Conservation (phyloP, 352 stramenopile species). For the Globisporangium barbulae region DNA sequence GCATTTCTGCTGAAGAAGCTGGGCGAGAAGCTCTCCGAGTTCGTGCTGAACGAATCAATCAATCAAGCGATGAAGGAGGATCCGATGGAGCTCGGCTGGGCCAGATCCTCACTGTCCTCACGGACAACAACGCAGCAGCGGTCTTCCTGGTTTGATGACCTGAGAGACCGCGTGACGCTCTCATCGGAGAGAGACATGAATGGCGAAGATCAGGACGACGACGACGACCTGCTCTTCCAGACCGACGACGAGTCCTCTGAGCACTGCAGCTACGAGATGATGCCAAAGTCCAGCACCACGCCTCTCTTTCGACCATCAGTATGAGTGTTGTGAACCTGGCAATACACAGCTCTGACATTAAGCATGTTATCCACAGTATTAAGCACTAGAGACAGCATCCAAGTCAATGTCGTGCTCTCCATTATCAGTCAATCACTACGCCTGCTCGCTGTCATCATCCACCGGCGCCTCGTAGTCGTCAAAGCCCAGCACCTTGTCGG, state of each 20-base stretch:
- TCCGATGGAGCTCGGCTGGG: slow-evolving; percentile 27
- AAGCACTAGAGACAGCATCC: background rate
- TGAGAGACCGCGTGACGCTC: slow-evolving; percentile 3
- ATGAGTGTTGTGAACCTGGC: background rate
- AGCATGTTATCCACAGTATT: background rate
- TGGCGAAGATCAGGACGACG: slow-evolving; percentile 3
- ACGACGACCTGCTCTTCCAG: slow-evolving; percentile 21
- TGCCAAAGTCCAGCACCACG: slow-evolving; percentile 6
- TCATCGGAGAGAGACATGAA: background rate
- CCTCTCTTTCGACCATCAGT: background rate
- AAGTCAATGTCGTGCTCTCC: background rate
- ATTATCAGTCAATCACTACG: background rate
- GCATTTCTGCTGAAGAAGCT: slow-evolving; percentile 12
- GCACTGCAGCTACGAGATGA: slow-evolving; percentile 25
- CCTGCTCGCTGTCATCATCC: background rate
- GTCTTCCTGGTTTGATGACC: slow-evolving; percentile 12
- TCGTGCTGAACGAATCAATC: slow-evolving; percentile 24
- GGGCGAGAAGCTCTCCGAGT: slow-evolving; percentile 26
- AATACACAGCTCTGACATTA: too few species aligned
- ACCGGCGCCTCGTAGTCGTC: slow-evolving; percentile 66
- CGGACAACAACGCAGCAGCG: background rate
- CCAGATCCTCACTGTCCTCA: background rate
- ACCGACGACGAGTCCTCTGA: slow-evolving; percentile 21
- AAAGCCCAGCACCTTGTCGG: slow-evolving; percentile 86
- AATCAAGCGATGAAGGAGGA: slow-evolving; percentile 11